These are phyloP conservation scores for Termitomyces eurrhizus DNA, from an alignment of 768 basidiomycete genomes.

Conservation along the genomic window DNA sequence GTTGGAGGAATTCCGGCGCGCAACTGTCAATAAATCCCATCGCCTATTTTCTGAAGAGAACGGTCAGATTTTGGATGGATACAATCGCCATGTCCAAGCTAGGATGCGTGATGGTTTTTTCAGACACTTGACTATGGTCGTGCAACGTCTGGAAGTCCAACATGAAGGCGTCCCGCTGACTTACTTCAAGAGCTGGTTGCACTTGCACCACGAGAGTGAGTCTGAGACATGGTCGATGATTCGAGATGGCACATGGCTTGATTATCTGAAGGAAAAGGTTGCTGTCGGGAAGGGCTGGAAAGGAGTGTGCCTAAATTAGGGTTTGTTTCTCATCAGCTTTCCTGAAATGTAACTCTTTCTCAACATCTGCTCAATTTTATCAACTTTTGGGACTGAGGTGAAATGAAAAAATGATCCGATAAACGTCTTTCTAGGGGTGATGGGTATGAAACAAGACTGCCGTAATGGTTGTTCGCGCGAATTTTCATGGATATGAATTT, in stretches of 20 bases:
- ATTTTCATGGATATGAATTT: background rate
- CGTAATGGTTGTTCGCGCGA: background rate
- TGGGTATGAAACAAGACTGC: background rate
- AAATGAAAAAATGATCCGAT: too few species aligned
- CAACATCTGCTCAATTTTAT: background rate
- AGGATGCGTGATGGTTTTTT: background rate
- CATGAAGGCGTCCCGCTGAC: conserved; percentile 4
- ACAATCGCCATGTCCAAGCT: background rate
- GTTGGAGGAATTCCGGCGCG: conserved; percentile 10
- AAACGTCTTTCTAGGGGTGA: background rate
- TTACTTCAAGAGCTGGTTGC: conserved; percentile 10
- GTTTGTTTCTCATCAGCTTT: too few species aligned
- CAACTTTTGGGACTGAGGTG: too few species aligned
- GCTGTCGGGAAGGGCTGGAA: conserved; percentile 3
- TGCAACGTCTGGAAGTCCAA: conserved; percentile 8
- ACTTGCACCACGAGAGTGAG: background rate
- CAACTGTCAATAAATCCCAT: conserved; percentile 10
- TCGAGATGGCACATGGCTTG: conserved; percentile 2
- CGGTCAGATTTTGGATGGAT: conserved; percentile 6
- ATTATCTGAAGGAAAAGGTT: conserved; percentile 7
- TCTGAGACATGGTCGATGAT: background rate
- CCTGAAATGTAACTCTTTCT: background rate
- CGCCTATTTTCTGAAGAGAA: conserved; percentile 4
- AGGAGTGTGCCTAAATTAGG: background rate
- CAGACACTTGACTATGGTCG: background rate